A percentile compares a stretch with the other conserved stretches of the same genome.
Evolutionary conservation across 192 early-diverging fungal species (phyloP).

Genomic region (Backusella morwellensis): DNA sequence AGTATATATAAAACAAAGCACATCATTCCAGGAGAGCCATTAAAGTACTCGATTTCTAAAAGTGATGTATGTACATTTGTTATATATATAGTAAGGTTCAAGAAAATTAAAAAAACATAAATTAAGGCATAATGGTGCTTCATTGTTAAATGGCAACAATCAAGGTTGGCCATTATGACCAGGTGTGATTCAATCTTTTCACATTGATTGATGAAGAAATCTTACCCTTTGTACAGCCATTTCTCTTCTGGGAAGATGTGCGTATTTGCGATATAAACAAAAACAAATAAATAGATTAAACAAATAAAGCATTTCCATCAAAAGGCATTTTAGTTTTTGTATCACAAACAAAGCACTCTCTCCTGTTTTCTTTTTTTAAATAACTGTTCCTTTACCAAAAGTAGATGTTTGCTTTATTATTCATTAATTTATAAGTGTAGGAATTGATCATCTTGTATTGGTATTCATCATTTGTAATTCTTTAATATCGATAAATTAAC

Average conservation of each 20-base stretch:
- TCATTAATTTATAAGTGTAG: not conserved
- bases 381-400: not conserved
- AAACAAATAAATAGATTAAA: not conserved
- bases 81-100: not conserved
- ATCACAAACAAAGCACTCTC: not conserved
- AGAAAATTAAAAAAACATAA: not conserved
- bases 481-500: too few species aligned
- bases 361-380: not conserved
- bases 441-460: not conserved
- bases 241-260: not conserved
- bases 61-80: not conserved
- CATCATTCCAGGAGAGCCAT: not conserved
- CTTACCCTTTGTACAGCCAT: too few species aligned
- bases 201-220: too few species aligned
- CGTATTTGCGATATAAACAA: not conserved
- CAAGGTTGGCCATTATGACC: not conserved
- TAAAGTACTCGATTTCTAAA: not conserved
- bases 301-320: not conserved
- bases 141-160: not conserved
- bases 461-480: not conserved
- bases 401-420: not conserved
- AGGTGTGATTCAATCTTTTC: too few species aligned
- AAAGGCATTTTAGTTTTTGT: not conserved
- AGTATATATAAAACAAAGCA: not conserved
- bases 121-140: not conserved